Evolutionary conservation across 1,139 yeast genomes (phyloP), one percentile per base, ranked within the genome.

Genomic region (Kodamaea sp.): DNA sequence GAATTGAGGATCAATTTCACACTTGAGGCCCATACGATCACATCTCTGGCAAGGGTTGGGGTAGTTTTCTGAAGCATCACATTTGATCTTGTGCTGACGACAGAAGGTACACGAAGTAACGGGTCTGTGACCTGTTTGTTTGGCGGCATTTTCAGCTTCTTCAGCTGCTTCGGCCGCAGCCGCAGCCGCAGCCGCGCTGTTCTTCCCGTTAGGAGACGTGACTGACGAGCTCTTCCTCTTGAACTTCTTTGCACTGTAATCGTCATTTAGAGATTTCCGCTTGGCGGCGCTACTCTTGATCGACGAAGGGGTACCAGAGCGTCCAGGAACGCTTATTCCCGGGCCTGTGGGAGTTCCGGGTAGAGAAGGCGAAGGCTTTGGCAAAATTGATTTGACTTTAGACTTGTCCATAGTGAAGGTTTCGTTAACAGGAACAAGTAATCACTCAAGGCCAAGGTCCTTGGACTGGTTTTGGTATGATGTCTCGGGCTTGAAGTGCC

Each of bases 41-140:
- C 97, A 90, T 39, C 96, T 63, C 21, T 83, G 76, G 57, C 97
- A 90, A 0, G 96, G 87, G 10, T 71, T 70, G 2, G 97, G 97
- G 48, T 76, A 84, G 42, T 83, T 80, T 16, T 85, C 92, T 3
- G 87, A 76, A 0, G 97, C 97, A 54, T 90, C 87, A 61, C 97
- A 90, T 53, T 84, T 85, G 61, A 89, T 88, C 60, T 90, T 90
- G 56, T 89, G 97, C 55, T 90, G 97, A 35, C 97, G 79, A 56
- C 97, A 90, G 53, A 88, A 94, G 0, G 96, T 86, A 55, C 97
- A 90, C 3, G 95, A 84, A 0, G 96, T 85, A 2, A 89, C 95
- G 0, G 96, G 96, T 36, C 96, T 66, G 50, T 83, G 90, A 10
- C 73, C 73, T 0, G 70, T 56, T 30, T 61, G 66, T 42, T 65